A percentile compares a stretch with the other conserved stretches of the same genome.
Conservation (phyloP, 441 rosid genomes). For the Eruca vesicaria region DNA sequence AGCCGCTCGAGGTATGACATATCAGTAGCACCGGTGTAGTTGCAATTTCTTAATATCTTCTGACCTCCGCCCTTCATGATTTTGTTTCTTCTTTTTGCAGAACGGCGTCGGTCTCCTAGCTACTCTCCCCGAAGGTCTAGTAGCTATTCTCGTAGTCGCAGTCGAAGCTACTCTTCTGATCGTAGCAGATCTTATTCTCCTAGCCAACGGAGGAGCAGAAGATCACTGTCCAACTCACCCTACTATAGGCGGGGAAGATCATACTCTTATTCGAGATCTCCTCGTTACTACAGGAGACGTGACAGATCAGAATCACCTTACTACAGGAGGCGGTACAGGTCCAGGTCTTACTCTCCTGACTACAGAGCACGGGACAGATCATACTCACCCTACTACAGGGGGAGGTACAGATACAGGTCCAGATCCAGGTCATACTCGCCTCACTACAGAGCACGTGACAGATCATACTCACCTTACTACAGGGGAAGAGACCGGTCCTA, state of each 20-base stretch:
- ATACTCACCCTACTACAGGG: constrained; percentile 30
- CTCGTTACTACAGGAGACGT: constrained; percentile 39
- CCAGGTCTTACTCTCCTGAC: constrained; percentile 25
- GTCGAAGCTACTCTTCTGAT: constrained; percentile 37
- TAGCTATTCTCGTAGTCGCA: constrained; percentile 41
- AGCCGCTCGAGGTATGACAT: constrained; percentile 51
- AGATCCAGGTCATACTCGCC: constrained; percentile 28
- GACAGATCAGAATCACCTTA: constrained; percentile 56
- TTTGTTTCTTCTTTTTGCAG: constrained; percentile 33
- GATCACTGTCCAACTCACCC: constrained; percentile 50
- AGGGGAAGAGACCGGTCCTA: constrained; percentile 28
- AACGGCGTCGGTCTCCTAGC: constrained; percentile 43
- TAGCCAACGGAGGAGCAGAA: constrained; percentile 22
- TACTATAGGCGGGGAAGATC: constrained; percentile 37
- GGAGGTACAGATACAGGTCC: constrained; percentile 12
- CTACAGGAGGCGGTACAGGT: constrained; percentile 42
- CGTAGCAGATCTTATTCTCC: constrained; percentile 46
- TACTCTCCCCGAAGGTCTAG: constrained; percentile 58
- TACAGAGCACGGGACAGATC: constrained; percentile 24
- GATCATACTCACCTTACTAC: constrained; percentile 28
- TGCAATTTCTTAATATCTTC: background rate
- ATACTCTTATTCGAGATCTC: constrained; percentile 46
- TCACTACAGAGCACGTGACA: constrained; percentile 17
- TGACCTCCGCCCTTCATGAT: background rate
- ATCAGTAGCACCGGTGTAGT: background rate